Conservation (phyloP, 352 stramenopile species). For the Phytopythium montanum region DNA sequence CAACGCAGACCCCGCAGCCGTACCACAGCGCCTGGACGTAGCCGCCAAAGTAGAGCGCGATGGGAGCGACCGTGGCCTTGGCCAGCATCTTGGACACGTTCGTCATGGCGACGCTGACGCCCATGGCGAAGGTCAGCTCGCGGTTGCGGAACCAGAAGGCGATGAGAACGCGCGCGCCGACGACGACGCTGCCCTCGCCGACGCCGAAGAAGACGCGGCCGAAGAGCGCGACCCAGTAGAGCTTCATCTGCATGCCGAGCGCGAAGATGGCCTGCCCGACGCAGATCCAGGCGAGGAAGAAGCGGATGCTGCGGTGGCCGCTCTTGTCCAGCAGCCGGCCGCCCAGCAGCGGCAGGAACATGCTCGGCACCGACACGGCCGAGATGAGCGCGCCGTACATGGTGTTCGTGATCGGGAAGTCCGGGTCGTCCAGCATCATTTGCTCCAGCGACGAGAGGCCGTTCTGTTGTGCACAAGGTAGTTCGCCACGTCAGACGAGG, state of each 20-base stretch:
- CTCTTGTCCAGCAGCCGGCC: constrained; percentile 78
- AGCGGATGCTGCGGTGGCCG: constrained; percentile 64
- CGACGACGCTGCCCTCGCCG: constrained; percentile 76
- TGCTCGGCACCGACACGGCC: constrained; percentile 78
- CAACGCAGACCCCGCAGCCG: constrained; percentile 52
- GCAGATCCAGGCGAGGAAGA: constrained; percentile 84
- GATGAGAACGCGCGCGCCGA: constrained; percentile 78
- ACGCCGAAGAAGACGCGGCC: constrained; percentile 82
- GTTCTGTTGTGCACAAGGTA: constrained; percentile 42
- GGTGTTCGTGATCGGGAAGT: constrained; percentile 79
- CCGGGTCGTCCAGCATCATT: constrained; percentile 70
- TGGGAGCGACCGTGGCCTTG: constrained; percentile 82
- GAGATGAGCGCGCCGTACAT: constrained; percentile 84
- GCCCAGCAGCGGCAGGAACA: constrained; percentile 78
- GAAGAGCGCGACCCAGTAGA: constrained; percentile 79
- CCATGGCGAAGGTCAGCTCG: constrained; percentile 88
- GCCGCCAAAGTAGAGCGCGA: constrained; percentile 80
- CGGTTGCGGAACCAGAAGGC: constrained; percentile 78
- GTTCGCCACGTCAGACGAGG: neutral
- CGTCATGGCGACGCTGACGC: constrained; percentile 85
- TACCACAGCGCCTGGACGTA: constrained; percentile 89
- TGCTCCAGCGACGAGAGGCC: constrained; percentile 78
- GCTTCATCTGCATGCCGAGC: constrained; percentile 62
- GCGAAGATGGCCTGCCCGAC: constrained; percentile 78
- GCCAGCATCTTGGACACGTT: constrained; percentile 92